Base-by-base conservation (phyloP, 257 asterid genomes). In the Thymus quinquecostatus region DNA sequence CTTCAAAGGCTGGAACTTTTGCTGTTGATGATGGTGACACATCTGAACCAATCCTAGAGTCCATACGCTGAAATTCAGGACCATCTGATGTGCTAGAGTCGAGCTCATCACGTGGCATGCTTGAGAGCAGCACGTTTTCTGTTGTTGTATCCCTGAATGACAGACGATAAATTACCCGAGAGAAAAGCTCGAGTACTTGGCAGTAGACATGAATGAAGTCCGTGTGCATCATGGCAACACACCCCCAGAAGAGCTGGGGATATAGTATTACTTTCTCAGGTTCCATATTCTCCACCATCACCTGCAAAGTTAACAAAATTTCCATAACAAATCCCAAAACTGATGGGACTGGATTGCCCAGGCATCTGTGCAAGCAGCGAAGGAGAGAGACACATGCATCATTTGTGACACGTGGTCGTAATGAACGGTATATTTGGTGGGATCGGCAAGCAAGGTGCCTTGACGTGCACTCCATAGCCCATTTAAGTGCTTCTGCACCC, bases 391-490 rank as follows among this genome's bases (percentile, higher is more conserved):
- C 98, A 72, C 98, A 95, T 1, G 99, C 99, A 75, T 95, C 99
- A 63, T 90, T 95, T 30, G 99, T 89, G 67, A 95, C 97, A 63
- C 82, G 85, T 33, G 99, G 99, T 51, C 92, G 88, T 30, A 95
- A 71, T 21, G 99, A 97, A 57, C 99, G 99, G 80, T 95, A 95
- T 72, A 95, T 95, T 80, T 95, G 99, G 84, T 95, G 98, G 2
- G 99, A 95, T 43, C 99, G 94, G 81, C 99, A 92, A 2, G 98
- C 99, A 67, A 95, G 97, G 84, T 95, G 99, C 71, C 97, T 80
- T 1, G 99, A 95, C 60, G 99, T 95, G 86, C 99, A 92, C 68
- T 95, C 99, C 99, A 95, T 95, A 32, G 99, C 99, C 99, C 99
- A 95, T 79, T 92, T 95, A 64, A 95, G 97, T 60, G 99, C 98